Evolutionary conservation across 257 asterid species (phyloP), one percentile per base, ranked within the genome.

Genomic region (Thymus quinquecostatus): DNA sequence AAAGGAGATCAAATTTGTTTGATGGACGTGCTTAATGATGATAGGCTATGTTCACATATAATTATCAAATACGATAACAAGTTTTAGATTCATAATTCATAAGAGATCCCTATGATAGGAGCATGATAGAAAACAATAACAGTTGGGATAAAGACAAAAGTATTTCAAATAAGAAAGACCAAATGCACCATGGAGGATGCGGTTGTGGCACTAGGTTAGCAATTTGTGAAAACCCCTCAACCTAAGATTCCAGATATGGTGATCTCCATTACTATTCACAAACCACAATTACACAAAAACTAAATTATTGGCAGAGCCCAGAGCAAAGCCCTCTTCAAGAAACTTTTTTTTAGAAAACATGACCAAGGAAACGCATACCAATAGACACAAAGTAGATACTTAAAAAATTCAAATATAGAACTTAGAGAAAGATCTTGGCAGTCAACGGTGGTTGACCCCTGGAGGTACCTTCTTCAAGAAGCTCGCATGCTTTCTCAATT

Each of bases 401-500:
- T 34, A 36, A 45, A 74, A 70, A 74, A 59, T 71, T 49, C 69
- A 69, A 60, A 59, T 61, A n/a, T 34, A 61, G 58, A 65, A 63
- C 73, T 43, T 74, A 38, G 11, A 40, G 48, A 77, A 45, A 71
- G 68, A 61, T 76, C 64, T 57, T 44, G 32, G 59, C 55, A 68
- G 74, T 63, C 68, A 70, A 10, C 69, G 69, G 72, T 70, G 68
- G 69, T 30, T 38, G 56, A 79, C 72, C 29, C 68, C 57, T 27
- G 40, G 50, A 13, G 29, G 40, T 86, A 94, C 99, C 99, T 94
- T 91, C 99, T 82, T 94, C 97, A 34, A 94, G 97, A 79, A 94
- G 92, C 66, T 71, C 47, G 62, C 83, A 73, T 62, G 95, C 97
- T 82, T 89, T 86, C 75, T 94, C 97, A 77, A 89, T 86, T 80